Evolutionary conservation across 495 filamentous ascomycete genomes (phyloP).

Genomic region (Chaetomium tenue): DNA sequence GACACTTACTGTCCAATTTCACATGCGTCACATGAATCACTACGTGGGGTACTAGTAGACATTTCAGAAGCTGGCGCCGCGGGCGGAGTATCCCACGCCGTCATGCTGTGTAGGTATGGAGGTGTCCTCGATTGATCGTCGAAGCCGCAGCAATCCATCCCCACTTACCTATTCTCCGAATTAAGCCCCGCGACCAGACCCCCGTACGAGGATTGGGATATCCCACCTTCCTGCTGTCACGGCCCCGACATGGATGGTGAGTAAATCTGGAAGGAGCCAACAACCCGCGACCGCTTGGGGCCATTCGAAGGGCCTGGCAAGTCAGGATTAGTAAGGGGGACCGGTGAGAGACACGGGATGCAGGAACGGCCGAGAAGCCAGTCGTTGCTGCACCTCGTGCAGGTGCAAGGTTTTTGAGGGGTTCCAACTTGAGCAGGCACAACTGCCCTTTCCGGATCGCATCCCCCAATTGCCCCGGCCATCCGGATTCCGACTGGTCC

Average conservation of each 20-base stretch:
- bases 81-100: too few relatives aligned
- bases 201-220: neutral
- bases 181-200: too few relatives aligned
- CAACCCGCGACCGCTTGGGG: neutral
- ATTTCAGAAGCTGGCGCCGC: too few relatives aligned
- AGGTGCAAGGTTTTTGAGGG: neutral
- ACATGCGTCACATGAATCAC: slow-evolving; percentile 1
- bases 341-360: slow-evolving; percentile 15
- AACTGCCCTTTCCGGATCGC: neutral
- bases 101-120: too few relatives aligned
- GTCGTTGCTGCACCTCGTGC: neutral
- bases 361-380: slow-evolving; percentile 6
- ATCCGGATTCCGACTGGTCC: neutral
- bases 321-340: neutral
- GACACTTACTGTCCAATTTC: slow-evolving; percentile 1
- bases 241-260: neutral
- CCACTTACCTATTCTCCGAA: too few relatives aligned
- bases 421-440: slow-evolving; percentile 4
- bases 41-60: too few relatives aligned
- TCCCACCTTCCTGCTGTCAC: neutral
- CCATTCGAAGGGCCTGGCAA: neutral
- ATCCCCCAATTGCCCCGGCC: neutral
- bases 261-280: neutral
- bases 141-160: too few relatives aligned
- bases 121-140: too few relatives aligned